These are phyloP conservation scores for Phytopythium sindhum DNA, from an alignment of 352 stramenopile species.

Conservation along the genomic window DNA sequence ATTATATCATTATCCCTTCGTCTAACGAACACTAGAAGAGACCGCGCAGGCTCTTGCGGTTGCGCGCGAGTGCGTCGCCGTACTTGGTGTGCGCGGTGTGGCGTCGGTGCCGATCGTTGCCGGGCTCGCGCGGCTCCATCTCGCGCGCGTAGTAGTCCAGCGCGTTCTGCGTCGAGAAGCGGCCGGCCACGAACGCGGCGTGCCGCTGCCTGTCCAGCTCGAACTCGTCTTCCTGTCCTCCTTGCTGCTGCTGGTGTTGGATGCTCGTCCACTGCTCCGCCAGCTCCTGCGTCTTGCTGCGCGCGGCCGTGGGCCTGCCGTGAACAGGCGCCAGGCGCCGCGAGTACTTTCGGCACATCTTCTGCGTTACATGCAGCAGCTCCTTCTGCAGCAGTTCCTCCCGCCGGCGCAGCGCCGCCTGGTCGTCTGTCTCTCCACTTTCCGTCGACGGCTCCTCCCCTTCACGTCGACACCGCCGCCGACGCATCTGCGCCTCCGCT, in stretches of 20 bases:
- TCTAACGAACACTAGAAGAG: slow-evolving; percentile 28
- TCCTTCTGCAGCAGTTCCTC: slow-evolving; percentile 42
- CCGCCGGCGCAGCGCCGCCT: slow-evolving; percentile 22
- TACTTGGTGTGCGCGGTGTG: slow-evolving; percentile 67
- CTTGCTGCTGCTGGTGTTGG: slow-evolving; percentile 22
- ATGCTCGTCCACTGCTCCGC: slow-evolving; percentile 45
- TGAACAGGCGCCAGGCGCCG: slow-evolving; percentile 39
- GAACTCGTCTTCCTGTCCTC: slow-evolving; percentile 8
- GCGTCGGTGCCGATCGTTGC: slow-evolving; percentile 41
- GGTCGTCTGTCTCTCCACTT: slow-evolving; percentile 14
- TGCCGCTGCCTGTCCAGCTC: slow-evolving; percentile 39
- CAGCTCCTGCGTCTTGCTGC: slow-evolving; percentile 31
- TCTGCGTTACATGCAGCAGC: slow-evolving; percentile 55
- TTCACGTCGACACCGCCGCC: background rate
- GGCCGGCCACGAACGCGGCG: slow-evolving; percentile 45
- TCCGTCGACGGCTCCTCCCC: background rate
- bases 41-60: slow-evolving; percentile 53
- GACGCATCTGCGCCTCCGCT: background rate
- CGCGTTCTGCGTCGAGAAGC: slow-evolving; percentile 54
- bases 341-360: slow-evolving; percentile 71
- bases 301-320: slow-evolving; percentile 12
- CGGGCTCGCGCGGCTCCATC: slow-evolving; percentile 40
- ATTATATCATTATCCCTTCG: background rate
- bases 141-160: slow-evolving; percentile 59
- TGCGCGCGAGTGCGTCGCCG: slow-evolving; percentile 50